Evolutionary conservation across 352 stramenopile genomes (phyloP).

Genomic region (Phytopythium litorale): DNA sequence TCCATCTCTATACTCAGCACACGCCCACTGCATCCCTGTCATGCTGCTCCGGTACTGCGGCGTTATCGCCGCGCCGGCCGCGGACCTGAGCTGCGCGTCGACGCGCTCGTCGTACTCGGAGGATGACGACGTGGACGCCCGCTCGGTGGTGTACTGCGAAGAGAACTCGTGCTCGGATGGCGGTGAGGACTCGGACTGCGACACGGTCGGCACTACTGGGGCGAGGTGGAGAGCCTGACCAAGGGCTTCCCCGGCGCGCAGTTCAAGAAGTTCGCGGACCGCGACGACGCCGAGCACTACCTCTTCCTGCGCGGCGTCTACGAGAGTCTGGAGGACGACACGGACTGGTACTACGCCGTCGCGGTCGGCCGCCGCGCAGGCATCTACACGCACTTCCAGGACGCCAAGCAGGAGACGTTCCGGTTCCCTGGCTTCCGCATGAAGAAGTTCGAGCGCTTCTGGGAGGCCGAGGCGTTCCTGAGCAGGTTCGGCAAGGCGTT

Average conservation of each 20-base stretch:
- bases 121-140: not conserved
- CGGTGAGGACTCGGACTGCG: not conserved
- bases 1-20: not conserved
- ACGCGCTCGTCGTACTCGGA: not conserved
- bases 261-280: constrained; percentile 5
- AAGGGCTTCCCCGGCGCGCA: constrained; percentile 3
- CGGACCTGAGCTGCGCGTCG: not conserved
- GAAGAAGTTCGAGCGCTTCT: constrained; percentile 52
- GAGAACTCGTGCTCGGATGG: not conserved
- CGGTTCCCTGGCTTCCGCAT: constrained; percentile 32
- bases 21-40: no score
- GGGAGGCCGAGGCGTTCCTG: constrained; percentile 35
- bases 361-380: constrained; percentile 34
- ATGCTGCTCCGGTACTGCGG: not conserved
- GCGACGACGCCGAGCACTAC: not conserved
- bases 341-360: constrained; percentile 45
- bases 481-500: not conserved
- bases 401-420: constrained; percentile 33
- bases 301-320: not conserved
- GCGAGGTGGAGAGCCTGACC: not conserved
- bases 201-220: not conserved
- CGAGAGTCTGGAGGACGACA: constrained; percentile 1
- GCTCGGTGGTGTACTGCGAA: not conserved
- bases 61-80: not conserved
- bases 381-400: constrained; percentile 44